Evolutionary conservation across 1,284 basidiomycete species (phyloP).

Genomic region (Malassezia cuniculi): DNA sequence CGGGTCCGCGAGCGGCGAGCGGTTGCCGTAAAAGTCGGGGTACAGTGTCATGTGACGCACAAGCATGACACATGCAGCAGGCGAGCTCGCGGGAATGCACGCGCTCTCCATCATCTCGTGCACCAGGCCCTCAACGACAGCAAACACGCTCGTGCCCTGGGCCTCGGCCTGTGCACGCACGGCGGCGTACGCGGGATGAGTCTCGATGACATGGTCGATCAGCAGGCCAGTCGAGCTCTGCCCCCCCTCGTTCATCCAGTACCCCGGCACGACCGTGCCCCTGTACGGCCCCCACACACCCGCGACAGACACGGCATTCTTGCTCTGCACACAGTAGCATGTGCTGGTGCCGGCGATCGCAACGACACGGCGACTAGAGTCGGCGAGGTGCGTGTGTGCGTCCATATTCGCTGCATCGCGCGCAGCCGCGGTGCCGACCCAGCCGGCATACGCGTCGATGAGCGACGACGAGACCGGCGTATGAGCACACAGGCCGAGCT

Average conservation of each 20-base stretch:
- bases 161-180: constrained; percentile 53
- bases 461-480: constrained; percentile 86
- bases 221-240: constrained; percentile 98
- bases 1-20: constrained; percentile 86
- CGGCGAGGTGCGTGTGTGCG: constrained; percentile 33
- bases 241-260: constrained; percentile 95
- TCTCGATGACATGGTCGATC: constrained; percentile 87
- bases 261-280: constrained; percentile 66
- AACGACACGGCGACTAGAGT: constrained; percentile 58
- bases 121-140: constrained; percentile 63
- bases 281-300: constrained; percentile 97
- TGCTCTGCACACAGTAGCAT: constrained; percentile 64
- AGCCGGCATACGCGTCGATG: constrained; percentile 98
- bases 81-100: constrained; percentile 48
- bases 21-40: constrained; percentile 73
- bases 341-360: constrained; percentile 91
- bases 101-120: constrained; percentile 54
- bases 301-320: constrained; percentile 66
- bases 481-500: constrained; percentile 73
- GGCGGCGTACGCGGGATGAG: constrained; percentile 67
- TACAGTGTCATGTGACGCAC: constrained; percentile 85
- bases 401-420: constrained; percentile 49
- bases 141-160: constrained; percentile 46
- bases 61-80: constrained; percentile 48
- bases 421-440: constrained; percentile 90